A percentile compares a stretch with the other conserved stretches of the same genome.
Evolutionary conservation across 1,284 basidiomycete species (phyloP).

Genomic region (Naganishia albida): DNA sequence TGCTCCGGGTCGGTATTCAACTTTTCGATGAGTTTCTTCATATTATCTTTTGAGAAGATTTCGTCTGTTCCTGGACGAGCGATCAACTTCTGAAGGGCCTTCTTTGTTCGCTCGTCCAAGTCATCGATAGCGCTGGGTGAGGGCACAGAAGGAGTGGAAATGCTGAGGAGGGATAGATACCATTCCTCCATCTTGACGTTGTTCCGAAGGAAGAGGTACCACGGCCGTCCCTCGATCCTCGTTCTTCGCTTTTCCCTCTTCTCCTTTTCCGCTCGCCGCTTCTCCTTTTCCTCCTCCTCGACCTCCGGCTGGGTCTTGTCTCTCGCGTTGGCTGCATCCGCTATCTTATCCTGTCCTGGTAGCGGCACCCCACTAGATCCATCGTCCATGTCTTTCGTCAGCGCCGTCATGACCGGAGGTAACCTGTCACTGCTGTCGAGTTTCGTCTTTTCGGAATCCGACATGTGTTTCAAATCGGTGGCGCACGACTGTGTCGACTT

Average conservation of each 20-base stretch:
- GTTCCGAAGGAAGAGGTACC: constrained; percentile 84
- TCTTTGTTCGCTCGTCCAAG: constrained; percentile 13
- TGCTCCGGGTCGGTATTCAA: constrained; percentile 91
- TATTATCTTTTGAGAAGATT: constrained; percentile 76
- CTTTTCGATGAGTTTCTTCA: constrained; percentile 77
- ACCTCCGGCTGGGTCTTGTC: constrained; percentile 49
- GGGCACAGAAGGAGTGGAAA: constrained; percentile 11
- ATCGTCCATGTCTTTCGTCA: constrained; percentile 44
- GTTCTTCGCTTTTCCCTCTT: constrained; percentile 56
- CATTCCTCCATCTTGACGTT: constrained; percentile 82
- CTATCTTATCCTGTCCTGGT: constrained; percentile 54
- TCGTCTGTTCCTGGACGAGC: constrained; percentile 59
- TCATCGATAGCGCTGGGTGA: constrained; percentile 10
- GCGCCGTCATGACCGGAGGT: constrained; percentile 21
- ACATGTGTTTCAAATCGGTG: constrained; percentile 19
- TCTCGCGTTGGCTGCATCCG: constrained; percentile 43
- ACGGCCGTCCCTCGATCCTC: constrained; percentile 61
- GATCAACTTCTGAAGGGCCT: constrained; percentile 6
- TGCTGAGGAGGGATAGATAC: constrained; percentile 67
- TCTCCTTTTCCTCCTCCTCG: constrained; percentile 54
- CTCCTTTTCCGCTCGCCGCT: constrained; percentile 56
- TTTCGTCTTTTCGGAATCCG: background rate
- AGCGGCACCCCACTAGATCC: constrained; percentile 31
- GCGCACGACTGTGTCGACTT: constrained; percentile 10
- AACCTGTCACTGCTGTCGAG: background rate